A percentile compares a stretch with the other conserved stretches of the same genome.
phyloP scores from a whole-genome alignment of 352 stramenopile genomes.

The Phytophthora megakarya region DNA sequence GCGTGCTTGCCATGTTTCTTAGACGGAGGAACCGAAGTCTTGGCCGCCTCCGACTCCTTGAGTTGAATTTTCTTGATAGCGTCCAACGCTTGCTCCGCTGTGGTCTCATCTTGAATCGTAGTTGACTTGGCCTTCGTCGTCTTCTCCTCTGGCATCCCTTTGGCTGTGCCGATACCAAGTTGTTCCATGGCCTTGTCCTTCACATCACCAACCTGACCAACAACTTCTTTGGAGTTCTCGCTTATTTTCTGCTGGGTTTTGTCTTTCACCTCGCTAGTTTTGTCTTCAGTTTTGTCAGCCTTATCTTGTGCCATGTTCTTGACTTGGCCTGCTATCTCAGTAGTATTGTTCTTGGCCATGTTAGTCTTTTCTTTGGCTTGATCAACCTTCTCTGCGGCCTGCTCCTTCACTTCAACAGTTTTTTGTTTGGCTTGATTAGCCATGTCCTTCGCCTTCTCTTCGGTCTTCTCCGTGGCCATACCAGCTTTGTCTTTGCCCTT shows the following conservation, averaged over 20 bases:
- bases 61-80: constrained; percentile 16
- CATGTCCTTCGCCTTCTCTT: constrained; percentile 26
- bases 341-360: constrained; percentile 27
- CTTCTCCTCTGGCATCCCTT: constrained; percentile 14
- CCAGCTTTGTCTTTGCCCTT: constrained; percentile 37
- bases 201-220: constrained; percentile 11
- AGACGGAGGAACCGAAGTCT: constrained; percentile 21
- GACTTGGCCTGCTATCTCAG: constrained; percentile 18
- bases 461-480: constrained; percentile 26
- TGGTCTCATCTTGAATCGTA: constrained; percentile 17
- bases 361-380: constrained; percentile 24
- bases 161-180: constrained; percentile 13
- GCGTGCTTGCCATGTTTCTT: constrained; percentile 14
- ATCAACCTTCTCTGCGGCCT: constrained; percentile 27
- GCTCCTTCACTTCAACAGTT: constrained; percentile 19
- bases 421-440: constrained; percentile 25
- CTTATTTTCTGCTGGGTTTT: constrained; percentile 4
- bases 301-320: constrained; percentile 14
- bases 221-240: constrained; percentile 16
- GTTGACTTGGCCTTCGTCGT: constrained; percentile 25
- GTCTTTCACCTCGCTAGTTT: constrained; percentile 21
- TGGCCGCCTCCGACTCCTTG: constrained; percentile 28
- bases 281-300: not conserved
- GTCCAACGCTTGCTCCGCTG: constrained; percentile 20
- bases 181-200: constrained; percentile 29